Percentiles rank a stretch among this genome's conserved stretches.
phyloP scores from a whole-genome alignment of 148 eudicot genomes.

The Cornus florida region DNA sequence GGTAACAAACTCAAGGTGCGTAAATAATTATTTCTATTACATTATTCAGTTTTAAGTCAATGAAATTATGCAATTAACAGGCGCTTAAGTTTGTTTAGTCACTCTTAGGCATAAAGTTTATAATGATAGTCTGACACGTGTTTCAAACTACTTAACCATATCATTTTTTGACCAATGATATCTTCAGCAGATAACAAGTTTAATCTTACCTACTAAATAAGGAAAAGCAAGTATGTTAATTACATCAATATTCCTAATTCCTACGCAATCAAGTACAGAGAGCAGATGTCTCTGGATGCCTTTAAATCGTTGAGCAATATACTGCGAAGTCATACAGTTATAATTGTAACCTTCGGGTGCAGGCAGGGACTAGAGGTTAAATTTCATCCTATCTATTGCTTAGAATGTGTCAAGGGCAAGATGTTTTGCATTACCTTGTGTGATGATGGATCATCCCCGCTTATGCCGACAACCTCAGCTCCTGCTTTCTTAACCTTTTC shows the following conservation, averaged over 20 bases:
- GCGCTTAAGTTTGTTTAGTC: neutral
- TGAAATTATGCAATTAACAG: neutral
- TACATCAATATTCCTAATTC: neutral
- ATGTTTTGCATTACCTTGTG: conserved; percentile 67
- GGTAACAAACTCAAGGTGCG: neutral
- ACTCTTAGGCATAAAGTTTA: too few species aligned
- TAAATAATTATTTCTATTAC: neutral
- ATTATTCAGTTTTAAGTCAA: neutral
- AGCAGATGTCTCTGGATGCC: too few species aligned
- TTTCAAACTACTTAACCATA: too few species aligned
- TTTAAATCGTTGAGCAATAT: too few species aligned
- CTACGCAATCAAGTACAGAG: too few species aligned
- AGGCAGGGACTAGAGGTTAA: neutral
- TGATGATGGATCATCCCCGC: conserved; percentile 79
- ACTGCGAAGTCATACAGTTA: too few species aligned
- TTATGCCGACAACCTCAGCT: conserved; percentile 92
- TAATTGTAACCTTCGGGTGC: neutral
- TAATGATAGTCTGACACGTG: too few species aligned
- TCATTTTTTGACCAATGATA: too few species aligned
- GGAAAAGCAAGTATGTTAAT: neutral
- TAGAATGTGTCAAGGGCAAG: neutral
- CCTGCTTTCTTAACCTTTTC: conserved; percentile 99
- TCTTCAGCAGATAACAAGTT: too few species aligned
- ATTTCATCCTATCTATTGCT: neutral
- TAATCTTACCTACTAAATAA: neutral